Evolutionary conservation across 2,329 filamentous ascomycete species (phyloP).

Genomic region (Epichloe coenophiala): DNA sequence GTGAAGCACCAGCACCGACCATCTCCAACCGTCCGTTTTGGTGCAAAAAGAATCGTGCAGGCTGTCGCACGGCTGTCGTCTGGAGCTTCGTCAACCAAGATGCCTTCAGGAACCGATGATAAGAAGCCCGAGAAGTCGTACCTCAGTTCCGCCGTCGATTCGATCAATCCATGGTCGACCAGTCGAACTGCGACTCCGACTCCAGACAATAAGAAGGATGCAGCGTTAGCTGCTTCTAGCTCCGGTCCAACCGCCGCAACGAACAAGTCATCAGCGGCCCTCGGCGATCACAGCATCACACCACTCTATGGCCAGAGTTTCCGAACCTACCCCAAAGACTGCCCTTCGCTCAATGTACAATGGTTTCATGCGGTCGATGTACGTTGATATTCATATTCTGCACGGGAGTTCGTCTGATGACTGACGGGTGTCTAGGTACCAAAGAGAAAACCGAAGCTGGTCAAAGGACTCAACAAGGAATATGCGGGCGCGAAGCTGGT

Average conservation of each 20-base stretch:
- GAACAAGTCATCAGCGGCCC: slow-evolving; percentile 18
- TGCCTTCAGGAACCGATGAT: slow-evolving; percentile 26
- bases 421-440: slow-evolving; percentile 41
- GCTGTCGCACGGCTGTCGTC: slow-evolving; percentile 9
- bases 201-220: slow-evolving; percentile 21
- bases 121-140: slow-evolving; percentile 47
- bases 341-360: slow-evolving; percentile 62
- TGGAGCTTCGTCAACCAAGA: slow-evolving; percentile 11
- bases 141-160: slow-evolving; percentile 45
- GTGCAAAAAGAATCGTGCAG: background rate
- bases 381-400: slow-evolving; percentile 14
- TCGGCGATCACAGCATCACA: slow-evolving; percentile 42
- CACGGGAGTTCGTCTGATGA: background rate
- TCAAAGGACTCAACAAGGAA: slow-evolving; percentile 17
- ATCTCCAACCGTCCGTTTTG: background rate
- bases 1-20: background rate
- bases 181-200: slow-evolving; percentile 36
- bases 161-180: slow-evolving; percentile 46
- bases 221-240: background rate
- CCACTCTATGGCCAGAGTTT: slow-evolving; percentile 45
- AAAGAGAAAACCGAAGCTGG: slow-evolving; percentile 65
- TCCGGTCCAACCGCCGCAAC: slow-evolving; percentile 12
- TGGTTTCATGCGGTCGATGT: slow-evolving; percentile 96
- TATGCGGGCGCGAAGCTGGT: slow-evolving; percentile 37
- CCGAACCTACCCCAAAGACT: slow-evolving; percentile 69